Evolutionary conservation across 208 protist species (phyloP), one percentile per base, ranked within the genome.

Genomic region (Leishmania arabica): DNA sequence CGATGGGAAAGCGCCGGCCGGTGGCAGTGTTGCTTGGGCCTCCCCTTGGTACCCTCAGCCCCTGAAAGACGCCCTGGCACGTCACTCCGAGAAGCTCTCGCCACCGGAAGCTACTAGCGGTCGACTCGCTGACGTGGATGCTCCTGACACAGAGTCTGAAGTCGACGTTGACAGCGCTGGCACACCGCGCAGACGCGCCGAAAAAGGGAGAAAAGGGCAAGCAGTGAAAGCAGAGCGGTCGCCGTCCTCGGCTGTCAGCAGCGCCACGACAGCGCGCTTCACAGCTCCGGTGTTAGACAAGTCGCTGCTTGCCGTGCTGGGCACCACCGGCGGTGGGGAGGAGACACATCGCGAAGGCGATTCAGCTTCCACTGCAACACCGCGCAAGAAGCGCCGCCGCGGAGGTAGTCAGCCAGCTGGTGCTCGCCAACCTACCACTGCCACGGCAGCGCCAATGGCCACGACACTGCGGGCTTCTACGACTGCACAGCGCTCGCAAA

Each of bases 41-140:
- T 72, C 77, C 47, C 71, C 77, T 65, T 81, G 68, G 70, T 79
- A 82, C 68, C 13, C 79, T 34, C 77, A 37, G n/a, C 64, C 60
- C 15, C 9, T 81, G 8, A 72, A 85, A 62, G 82, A 73, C 45
- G 77, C 77, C 2, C 40, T 85, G 17, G 77, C 62, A 31, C 60
- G 71, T 27, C 82, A 81, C 37, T 47, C 40, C 58, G 54, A 76
- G 70, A 27, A 21, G 3, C 72, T 17, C 51, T 45, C 51, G 11
- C 69, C 45, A 73, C 42, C 69, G 34, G 9, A 21, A 73, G 45
- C 69, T n/a, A 73, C 69, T 47, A 45, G 69, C 13, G 9, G 69
- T 54, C 15, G 27, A 19, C 40, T 17, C 3, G 31, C 49, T 9
- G 47, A 24, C 17, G 45, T 17, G 51, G 53, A 8, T 62, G 53